Evolutionary conservation across 306 rosid species (phyloP).

Genomic region (Prunus mira): DNA sequence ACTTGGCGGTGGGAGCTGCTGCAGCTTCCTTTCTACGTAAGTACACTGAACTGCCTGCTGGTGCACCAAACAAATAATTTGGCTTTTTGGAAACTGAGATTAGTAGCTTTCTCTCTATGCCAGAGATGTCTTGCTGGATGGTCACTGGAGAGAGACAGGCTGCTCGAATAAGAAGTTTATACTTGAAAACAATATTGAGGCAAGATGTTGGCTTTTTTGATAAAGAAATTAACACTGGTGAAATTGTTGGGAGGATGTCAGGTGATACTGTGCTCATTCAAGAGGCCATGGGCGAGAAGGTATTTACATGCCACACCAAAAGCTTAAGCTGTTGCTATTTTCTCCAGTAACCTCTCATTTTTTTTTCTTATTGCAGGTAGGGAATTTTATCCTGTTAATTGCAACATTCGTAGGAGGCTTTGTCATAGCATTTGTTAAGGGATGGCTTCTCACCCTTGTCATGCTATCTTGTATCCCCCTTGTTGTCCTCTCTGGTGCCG

Average conservation of each 20-base stretch:
- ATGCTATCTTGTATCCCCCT: slow-evolving; percentile 67
- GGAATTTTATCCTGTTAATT: slow-evolving; percentile 63
- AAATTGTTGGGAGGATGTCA: slow-evolving; percentile 75
- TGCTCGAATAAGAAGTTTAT: slow-evolving; percentile 66
- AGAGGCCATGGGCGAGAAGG: slow-evolving; percentile 94
- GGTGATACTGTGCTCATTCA: slow-evolving; percentile 86
- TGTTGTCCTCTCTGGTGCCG: slow-evolving; percentile 52
- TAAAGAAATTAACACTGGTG: slow-evolving; percentile 61
- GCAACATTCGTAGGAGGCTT: slow-evolving; percentile 68
- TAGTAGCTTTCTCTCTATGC: slow-evolving; percentile 19
- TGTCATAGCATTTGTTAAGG: slow-evolving; percentile 56
- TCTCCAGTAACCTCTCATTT: neutral
- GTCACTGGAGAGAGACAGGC: slow-evolving; percentile 88
- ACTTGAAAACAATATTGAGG: slow-evolving; percentile 68
- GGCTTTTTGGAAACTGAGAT: neutral
- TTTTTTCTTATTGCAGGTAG: slow-evolving; percentile 52
- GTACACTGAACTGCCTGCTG: slow-evolving; percentile 18
- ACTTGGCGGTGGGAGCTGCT: slow-evolving; percentile 69
- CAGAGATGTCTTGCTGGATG: slow-evolving; percentile 89
- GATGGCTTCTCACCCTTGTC: slow-evolving; percentile 80
- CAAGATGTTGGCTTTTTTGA: slow-evolving; percentile 81
- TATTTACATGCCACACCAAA: slow-evolving; percentile 15
- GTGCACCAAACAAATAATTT: slow-evolving; percentile 2
- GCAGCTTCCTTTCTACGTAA: slow-evolving; percentile 60
- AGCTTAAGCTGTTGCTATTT: neutral